Percentiles rank a stretch among this genome's conserved stretches.
phyloP scores from a whole-genome alignment of 805 yeast genomes.

The Myxozyma nipponensis region DNA sequence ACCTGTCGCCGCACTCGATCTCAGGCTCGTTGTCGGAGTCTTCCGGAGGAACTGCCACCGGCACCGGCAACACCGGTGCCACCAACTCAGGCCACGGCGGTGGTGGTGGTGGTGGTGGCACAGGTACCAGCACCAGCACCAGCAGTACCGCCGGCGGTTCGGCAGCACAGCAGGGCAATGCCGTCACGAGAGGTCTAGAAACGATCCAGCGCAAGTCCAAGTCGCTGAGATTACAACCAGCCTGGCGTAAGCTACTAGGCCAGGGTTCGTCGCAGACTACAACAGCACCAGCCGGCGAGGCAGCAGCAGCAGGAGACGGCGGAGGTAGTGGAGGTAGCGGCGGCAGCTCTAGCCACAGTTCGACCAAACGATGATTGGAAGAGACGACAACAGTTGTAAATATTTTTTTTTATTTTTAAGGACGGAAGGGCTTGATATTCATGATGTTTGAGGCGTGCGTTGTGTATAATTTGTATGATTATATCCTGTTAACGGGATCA shows the following conservation, averaged over 20 bases:
- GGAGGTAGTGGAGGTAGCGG: too few species aligned
- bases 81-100: background rate
- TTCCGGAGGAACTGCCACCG: background rate
- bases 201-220: constrained; percentile 16
- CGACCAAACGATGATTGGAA: too few species aligned
- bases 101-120: background rate
- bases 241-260: constrained; percentile 14
- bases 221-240: constrained; percentile 9
- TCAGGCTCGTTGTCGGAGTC: background rate
- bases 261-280: background rate
- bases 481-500: too few species aligned
- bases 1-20: background rate
- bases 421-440: too few species aligned
- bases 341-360: too few species aligned
- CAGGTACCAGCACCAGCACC: background rate
- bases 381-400: too few species aligned
- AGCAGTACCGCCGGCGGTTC: background rate
- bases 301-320: too few species aligned
- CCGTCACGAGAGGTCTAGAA: constrained; percentile 11
- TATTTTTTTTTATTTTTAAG: too few species aligned
- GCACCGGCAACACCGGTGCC: background rate
- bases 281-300: too few species aligned
- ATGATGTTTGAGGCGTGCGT: too few species aligned
- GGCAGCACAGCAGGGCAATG: background rate
- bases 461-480: too few species aligned